These are phyloP conservation scores for Claviceps sorghi DNA, from an alignment of 2,329 filamentous ascomycete genomes.

Conservation along the genomic window DNA sequence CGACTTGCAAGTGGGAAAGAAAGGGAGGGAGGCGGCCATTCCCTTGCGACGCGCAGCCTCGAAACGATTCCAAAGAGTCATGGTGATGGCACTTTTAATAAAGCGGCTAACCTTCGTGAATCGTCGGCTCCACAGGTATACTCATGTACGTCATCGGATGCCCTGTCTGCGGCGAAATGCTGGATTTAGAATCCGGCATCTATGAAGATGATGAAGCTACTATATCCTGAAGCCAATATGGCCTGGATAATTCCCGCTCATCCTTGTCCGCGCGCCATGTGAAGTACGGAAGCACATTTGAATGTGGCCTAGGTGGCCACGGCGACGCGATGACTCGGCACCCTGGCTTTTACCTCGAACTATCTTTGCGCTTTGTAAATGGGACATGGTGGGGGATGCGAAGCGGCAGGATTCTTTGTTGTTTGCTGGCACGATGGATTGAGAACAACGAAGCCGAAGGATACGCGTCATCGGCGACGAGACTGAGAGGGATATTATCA, in stretches of 20 bases:
- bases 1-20: too few relatives aligned
- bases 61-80: too few relatives aligned
- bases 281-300: neutral
- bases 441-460: neutral
- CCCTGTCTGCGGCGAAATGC: too few relatives aligned
- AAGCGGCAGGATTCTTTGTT: neutral
- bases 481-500: neutral
- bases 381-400: neutral
- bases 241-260: neutral
- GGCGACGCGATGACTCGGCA: neutral
- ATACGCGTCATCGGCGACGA: neutral
- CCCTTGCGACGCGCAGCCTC: too few relatives aligned
- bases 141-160: too few relatives aligned
- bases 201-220: too few relatives aligned
- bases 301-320: neutral
- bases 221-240: neutral
- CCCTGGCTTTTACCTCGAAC: neutral
- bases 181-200: too few relatives aligned
- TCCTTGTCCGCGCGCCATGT: neutral
- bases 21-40: too few relatives aligned
- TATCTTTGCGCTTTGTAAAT: neutral
- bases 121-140: too few relatives aligned
- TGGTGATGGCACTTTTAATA: too few relatives aligned
- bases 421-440: neutral
- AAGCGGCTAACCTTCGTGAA: too few relatives aligned